Conservation (phyloP, 2,329 filamentous ascomycete species). For the Monilinia vaccinii-corymbosi region DNA sequence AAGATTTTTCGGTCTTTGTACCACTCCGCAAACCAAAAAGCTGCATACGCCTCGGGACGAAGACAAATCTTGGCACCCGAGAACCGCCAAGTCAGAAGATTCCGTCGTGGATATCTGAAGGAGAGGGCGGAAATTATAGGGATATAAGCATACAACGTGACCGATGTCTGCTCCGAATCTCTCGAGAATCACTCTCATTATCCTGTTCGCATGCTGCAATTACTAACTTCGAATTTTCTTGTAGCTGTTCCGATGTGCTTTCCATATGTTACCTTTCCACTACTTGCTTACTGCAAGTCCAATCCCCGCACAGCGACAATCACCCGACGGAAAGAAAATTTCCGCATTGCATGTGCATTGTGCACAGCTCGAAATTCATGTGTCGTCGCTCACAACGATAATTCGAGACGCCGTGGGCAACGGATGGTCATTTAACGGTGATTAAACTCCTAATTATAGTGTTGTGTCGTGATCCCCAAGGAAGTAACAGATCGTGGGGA, state of each 20-base stretch:
- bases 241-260: neutral
- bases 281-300: neutral
- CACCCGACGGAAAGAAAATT: neutral
- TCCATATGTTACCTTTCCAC: neutral
- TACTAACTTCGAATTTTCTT: neutral
- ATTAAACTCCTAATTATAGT: neutral
- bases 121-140: neutral
- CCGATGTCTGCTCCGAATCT: neutral
- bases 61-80: neutral
- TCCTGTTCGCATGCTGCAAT: neutral
- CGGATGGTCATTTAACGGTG: neutral
- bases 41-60: slow-evolving; percentile 2
- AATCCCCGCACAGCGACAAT: neutral
- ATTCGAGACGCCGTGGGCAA: neutral
- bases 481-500: neutral
- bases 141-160: neutral
- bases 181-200: neutral
- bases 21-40: neutral
- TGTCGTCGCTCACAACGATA: neutral
- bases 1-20: neutral
- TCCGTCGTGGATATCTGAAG: neutral
- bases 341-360: neutral
- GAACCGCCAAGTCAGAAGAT: neutral
- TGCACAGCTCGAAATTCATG: neutral
- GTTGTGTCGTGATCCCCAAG: neutral